phyloP scores from a whole-genome alignment of 345 rosid genomes.

The Clausena lansium region DNA sequence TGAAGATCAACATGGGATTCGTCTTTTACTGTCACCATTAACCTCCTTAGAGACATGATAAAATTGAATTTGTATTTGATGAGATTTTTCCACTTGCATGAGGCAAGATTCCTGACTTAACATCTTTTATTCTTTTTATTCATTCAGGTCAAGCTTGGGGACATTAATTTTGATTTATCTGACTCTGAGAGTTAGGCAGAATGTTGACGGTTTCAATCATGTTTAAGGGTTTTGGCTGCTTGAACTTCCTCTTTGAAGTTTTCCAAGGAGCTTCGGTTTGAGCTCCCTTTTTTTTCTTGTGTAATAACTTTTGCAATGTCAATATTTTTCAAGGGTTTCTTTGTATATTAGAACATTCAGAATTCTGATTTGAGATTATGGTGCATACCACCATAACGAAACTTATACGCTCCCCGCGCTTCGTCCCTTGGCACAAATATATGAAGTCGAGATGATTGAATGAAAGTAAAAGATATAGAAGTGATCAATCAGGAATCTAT shows the following conservation, averaged over 20 bases:
- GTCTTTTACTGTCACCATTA: background rate
- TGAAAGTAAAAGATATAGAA: too few species aligned
- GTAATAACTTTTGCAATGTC: slow-evolving; percentile 3
- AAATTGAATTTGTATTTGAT: background rate
- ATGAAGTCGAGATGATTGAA: background rate
- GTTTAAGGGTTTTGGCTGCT: slow-evolving; percentile 23
- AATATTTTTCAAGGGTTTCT: background rate
- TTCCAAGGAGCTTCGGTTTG: background rate
- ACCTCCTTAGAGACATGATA: background rate
- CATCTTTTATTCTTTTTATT: background rate
- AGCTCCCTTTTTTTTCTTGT: background rate
- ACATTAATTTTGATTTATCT: slow-evolving; percentile 81
- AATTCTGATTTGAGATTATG: background rate
- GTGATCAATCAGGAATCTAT: background rate
- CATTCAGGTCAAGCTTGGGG: slow-evolving; percentile 82
- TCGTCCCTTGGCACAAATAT: too few species aligned
- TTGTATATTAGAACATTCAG: slow-evolving; percentile 22
- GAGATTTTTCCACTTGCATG: background rate
- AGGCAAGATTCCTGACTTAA: background rate
- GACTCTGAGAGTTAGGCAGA: slow-evolving; percentile 73
- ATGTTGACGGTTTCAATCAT: slow-evolving; percentile 44
- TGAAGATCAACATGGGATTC: background rate
- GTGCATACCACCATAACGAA: background rate
- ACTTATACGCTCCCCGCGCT: background rate
- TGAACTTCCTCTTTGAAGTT: slow-evolving; percentile 2